phyloP scores from a whole-genome alignment of 345 rosid genomes.

The Luvunga scandens region DNA sequence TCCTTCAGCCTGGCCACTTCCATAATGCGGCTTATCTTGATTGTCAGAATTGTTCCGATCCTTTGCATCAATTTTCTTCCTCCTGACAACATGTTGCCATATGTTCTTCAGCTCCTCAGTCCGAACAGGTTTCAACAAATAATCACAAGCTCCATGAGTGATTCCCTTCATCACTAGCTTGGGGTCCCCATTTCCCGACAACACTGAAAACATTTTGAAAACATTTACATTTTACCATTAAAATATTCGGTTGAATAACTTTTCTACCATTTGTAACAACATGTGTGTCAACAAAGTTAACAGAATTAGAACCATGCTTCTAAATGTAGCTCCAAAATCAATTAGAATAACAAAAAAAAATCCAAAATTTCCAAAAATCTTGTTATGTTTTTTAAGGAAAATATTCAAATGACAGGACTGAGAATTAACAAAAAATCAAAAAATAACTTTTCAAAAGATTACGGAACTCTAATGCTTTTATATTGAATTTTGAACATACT shows the following conservation, averaged over 20 bases:
- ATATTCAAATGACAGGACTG: neutral
- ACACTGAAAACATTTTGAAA: constrained; percentile 56
- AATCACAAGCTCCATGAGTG: constrained; percentile 93
- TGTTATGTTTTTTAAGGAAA: neutral
- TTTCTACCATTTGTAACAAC: neutral
- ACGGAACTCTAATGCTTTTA: neutral
- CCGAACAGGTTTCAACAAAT: constrained; percentile 87
- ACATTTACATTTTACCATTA: neutral
- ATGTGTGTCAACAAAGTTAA: neutral
- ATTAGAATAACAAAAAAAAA: neutral
- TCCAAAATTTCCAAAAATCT: neutral
- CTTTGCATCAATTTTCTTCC: constrained; percentile 43
- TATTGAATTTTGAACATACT: neutral
- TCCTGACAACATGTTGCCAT: constrained; percentile 94
- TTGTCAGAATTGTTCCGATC: constrained; percentile 30
- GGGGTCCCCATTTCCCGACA: constrained; percentile 77
- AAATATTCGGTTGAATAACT: neutral
- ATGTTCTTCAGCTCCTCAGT: constrained; percentile 87
- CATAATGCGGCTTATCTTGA: constrained; percentile 35
- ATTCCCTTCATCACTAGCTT: constrained; percentile 90
- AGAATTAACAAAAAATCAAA: neutral
- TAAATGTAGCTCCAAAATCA: neutral
- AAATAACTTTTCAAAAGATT: neutral
- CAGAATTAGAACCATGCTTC: neutral
- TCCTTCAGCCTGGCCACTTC: constrained; percentile 29